Evolutionary conservation across 106 monocot genomes (phyloP), one percentile per base, ranked within the genome.

Genomic region (Dendrobium catenatum): DNA sequence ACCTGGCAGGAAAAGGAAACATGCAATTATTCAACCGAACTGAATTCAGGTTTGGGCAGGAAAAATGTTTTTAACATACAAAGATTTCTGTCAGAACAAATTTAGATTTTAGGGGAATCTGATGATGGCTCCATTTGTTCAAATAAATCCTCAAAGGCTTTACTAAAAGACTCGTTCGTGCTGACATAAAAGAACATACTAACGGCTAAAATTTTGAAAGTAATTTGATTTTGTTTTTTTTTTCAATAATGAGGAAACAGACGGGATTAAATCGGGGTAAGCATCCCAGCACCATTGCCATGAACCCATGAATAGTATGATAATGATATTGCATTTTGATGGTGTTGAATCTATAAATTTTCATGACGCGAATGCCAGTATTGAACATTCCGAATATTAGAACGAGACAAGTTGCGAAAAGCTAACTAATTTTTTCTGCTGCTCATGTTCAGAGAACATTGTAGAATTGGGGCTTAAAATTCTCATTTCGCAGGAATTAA

Each of bases 1-100:
- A 89, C 89, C 86, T 89, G 56, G 2, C 1, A 75, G 43, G 43
- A 75, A 74, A n/a, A 42, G 72, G 40, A 72, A 40, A 17, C 72
- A 6, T 37, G 72, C 5, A 22, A 66, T 66, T 24, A n/a, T 24
- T 66, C 9, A 9, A 46, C 6, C 9, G 46, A 46, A 46, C 9
- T 9, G 46, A 46, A 46, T 46, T 9, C 46, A 46, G 9, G 58
- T 18, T 58, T 5, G 17, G 58, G 18, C 4, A 58, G 58, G 5
- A 17, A 58, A 58, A 4, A 58, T 6, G 18, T 20, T 58, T 19
- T 58, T 58, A 5, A 17, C 58, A 5, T 5, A 58, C 5, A 58
- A n/a, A 58, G 16, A 17, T 4, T 58, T 0, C 5, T 58, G 18
- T 58, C 58, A 19, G n/a, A 19, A n/a, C 58, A 19, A 58, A 58